These are phyloP conservation scores for Sophora flavescens DNA, from an alignment of 306 rosid species.

Conservation along the genomic window DNA sequence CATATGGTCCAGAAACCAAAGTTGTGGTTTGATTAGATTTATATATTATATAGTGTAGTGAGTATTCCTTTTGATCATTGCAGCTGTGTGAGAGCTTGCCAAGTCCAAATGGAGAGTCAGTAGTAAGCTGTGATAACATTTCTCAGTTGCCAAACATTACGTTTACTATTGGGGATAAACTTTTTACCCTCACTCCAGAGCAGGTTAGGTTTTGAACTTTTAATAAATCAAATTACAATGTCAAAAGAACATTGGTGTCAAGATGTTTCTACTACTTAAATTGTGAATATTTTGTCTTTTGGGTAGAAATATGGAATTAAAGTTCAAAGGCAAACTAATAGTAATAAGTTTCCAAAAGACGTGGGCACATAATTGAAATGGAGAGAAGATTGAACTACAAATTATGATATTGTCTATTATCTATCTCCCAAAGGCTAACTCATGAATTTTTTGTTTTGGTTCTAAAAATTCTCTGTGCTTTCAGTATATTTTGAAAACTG, in stretches of 20 bases:
- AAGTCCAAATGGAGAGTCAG: constrained; percentile 80
- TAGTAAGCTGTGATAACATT: constrained; percentile 64
- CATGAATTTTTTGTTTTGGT: constrained; percentile 23
- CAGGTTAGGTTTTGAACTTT: constrained; percentile 63
- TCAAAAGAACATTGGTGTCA: constrained; percentile 7
- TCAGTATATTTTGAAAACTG: constrained; percentile 85
- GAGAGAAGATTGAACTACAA: background rate
- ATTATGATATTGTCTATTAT: constrained; percentile 18
- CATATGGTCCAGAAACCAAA: constrained; percentile 28
- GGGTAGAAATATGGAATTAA: constrained; percentile 5
- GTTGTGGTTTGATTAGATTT: background rate
- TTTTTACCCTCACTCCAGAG: constrained; percentile 71
- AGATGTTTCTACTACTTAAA: background rate
- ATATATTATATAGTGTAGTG: constrained; percentile 2
- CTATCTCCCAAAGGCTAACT: constrained; percentile 23
- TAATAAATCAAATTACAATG: constrained; percentile 5
- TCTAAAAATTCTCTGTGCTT: constrained; percentile 34
- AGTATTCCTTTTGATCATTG: constrained; percentile 32
- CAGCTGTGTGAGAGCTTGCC: constrained; percentile 86
- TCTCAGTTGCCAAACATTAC: constrained; percentile 74
- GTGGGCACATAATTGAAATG: background rate
- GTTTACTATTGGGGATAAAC: constrained; percentile 71
- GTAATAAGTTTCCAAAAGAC: background rate
- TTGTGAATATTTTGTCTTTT: background rate
- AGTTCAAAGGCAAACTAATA: background rate